These are phyloP conservation scores for Cryptococcus sp. DNA, from an alignment of 1,284 basidiomycete genomes.

Conservation along the genomic window DNA sequence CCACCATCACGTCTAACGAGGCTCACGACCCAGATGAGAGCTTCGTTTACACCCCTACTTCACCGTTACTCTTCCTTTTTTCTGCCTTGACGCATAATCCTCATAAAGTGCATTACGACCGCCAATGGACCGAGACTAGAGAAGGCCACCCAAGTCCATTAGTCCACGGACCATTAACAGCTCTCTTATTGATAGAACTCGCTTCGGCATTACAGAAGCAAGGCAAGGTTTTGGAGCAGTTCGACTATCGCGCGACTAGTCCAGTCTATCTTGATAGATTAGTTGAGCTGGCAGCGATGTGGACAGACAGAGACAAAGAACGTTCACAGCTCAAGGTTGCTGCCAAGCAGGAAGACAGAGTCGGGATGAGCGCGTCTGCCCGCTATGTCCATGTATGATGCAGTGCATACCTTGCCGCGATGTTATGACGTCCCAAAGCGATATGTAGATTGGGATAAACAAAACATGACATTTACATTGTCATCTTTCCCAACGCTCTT, in stretches of 20 bases:
- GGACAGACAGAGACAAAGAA: conserved; percentile 42
- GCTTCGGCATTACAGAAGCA: conserved; percentile 42
- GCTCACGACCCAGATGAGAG: conserved; percentile 52
- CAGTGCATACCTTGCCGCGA: neutral
- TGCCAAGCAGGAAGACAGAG: conserved; percentile 63
- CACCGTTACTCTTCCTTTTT: conserved; percentile 76
- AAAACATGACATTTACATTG: no score
- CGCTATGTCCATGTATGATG: conserved; percentile 5
- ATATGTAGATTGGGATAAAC: no score
- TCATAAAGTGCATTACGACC: conserved; percentile 52
- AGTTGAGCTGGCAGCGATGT: conserved; percentile 61
- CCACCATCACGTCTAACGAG: neutral
- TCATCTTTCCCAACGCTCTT: no score
- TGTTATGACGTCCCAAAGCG: no score
- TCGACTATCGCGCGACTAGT: conserved; percentile 73
- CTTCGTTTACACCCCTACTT: conserved; percentile 66
- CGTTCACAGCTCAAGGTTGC: conserved; percentile 53
- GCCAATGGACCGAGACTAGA: conserved; percentile 62
- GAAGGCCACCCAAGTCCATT: conserved; percentile 78
- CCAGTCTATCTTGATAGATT: conserved; percentile 68
- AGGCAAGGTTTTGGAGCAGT: conserved; percentile 55
- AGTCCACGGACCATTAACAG: conserved; percentile 78
- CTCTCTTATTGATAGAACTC: conserved; percentile 71
- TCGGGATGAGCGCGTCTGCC: conserved; percentile 67
- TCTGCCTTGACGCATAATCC: conserved; percentile 69